Evolutionary conservation across 768 basidiomycete genomes (phyloP).

Genomic region (Lentinula detonsa): DNA sequence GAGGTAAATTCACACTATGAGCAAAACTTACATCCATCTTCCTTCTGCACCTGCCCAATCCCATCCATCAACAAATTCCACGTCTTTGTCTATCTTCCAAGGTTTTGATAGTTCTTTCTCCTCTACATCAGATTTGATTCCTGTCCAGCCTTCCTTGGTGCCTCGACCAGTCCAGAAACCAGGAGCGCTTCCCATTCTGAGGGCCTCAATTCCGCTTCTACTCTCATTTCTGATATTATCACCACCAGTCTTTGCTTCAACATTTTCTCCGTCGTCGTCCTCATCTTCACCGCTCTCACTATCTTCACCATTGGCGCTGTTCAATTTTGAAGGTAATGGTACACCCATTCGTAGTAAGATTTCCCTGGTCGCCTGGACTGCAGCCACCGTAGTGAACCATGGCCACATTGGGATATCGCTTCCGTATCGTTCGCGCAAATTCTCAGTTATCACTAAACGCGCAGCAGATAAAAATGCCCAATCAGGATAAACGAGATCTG

Average conservation of each 20-base stretch:
- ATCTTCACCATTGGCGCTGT: not conserved
- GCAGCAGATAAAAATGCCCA: slow-evolving; percentile 47
- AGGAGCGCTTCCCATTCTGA: slow-evolving; percentile 33
- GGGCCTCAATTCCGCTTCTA: slow-evolving; percentile 21
- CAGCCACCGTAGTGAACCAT: slow-evolving; percentile 1
- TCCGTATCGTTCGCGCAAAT: slow-evolving; percentile 19
- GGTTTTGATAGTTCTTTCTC: not conserved
- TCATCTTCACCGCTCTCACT: not conserved
- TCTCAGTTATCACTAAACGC: slow-evolving; percentile 45
- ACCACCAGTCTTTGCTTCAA: not conserved
- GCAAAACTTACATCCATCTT: slow-evolving; percentile 40
- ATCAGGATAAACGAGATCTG: slow-evolving; percentile 35
- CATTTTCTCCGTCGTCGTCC: not conserved
- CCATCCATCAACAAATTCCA: slow-evolving; percentile 32
- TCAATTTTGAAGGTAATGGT: not conserved
- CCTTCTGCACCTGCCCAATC: slow-evolving; percentile 56
- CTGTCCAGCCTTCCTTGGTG: slow-evolving; percentile 1
- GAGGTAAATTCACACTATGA: not conserved
- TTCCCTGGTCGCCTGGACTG: slow-evolving; percentile 3
- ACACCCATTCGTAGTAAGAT: slow-evolving; percentile 1
- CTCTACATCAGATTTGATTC: slow-evolving; percentile 7
- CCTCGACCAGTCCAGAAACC: slow-evolving; percentile 31
- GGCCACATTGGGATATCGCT: slow-evolving; percentile 1
- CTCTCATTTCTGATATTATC: not conserved
- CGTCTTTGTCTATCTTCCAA: slow-evolving; percentile 10